These are phyloP conservation scores for Talaromyces nanjingensis DNA, from an alignment of 495 filamentous ascomycete species.

Conservation along the genomic window DNA sequence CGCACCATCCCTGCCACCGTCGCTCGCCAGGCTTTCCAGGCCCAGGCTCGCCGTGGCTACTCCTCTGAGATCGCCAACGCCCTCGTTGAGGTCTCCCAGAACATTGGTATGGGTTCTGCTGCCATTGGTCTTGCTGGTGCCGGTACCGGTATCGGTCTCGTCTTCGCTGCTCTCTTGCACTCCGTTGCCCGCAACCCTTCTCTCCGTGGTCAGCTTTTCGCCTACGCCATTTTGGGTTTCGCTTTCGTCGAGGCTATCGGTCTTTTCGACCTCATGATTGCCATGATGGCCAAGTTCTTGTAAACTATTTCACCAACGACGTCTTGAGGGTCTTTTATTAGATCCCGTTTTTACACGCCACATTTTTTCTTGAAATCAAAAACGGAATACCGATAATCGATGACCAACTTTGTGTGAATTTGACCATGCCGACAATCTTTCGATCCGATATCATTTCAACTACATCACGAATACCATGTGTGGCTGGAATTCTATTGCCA, in stretches of 20 bases:
- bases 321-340: neutral
- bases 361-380: conserved; percentile 1
- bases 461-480: neutral
- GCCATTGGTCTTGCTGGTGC: conserved; percentile 87
- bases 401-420: conserved; percentile 2
- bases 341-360: conserved; percentile 6
- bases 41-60: conserved; percentile 59
- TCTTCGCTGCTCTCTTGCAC: conserved; percentile 80
- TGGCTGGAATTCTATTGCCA: neutral
- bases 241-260: conserved; percentile 91
- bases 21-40: conserved; percentile 57
- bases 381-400: conserved; percentile 2
- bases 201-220: conserved; percentile 86
- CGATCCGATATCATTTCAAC: neutral
- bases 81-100: conserved; percentile 83
- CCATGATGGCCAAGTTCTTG: conserved; percentile 73
- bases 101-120: conserved; percentile 77
- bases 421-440: neutral
- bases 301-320: conserved; percentile 21
- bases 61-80: conserved; percentile 75
- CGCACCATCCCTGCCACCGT: conserved; percentile 55
- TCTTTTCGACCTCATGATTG: conserved; percentile 91
- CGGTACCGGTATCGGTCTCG: conserved; percentile 88
- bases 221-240: conserved; percentile 89
- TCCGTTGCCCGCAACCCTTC: conserved; percentile 83